Percentiles rank a stretch among this genome's conserved stretches.
phyloP scores from a whole-genome alignment of 139 green algal species.

The Edaphochlamys debaryana region DNA sequence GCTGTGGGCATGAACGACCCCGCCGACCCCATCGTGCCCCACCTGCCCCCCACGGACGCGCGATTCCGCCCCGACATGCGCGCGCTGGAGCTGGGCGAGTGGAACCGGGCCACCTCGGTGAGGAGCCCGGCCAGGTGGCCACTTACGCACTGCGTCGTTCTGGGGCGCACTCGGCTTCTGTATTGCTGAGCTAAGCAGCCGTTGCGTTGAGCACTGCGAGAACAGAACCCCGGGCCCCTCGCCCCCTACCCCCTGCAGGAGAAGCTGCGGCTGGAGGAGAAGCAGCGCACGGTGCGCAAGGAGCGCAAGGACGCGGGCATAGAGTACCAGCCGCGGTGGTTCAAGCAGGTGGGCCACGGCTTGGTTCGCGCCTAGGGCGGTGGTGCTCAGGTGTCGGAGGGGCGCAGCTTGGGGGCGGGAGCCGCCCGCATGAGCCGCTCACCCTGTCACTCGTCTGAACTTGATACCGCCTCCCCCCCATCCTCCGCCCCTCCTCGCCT shows the following conservation, averaged over 20 bases:
- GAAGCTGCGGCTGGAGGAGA: conserved; percentile 90
- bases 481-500: too few species aligned
- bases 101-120: conserved; percentile 59
- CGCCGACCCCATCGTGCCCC: conserved; percentile 60
- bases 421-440: too few species aligned
- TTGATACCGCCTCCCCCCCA: too few species aligned
- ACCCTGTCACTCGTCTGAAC: too few species aligned
- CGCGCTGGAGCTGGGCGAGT: conserved; percentile 69
- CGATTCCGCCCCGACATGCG: conserved; percentile 85
- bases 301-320: conserved; percentile 48
- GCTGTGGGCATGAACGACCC: conserved; percentile 91
- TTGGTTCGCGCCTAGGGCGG: neutral
- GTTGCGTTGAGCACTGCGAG: too few species aligned
- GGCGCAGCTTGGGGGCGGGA: too few species aligned
- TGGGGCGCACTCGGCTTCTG: too few species aligned
- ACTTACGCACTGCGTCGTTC: too few species aligned
- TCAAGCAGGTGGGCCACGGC: conserved; percentile 38
- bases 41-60: conserved; percentile 81
- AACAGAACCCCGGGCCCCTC: too few species aligned
- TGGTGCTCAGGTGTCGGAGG: too few species aligned
- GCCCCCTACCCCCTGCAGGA: conserved; percentile 44
- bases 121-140: too few species aligned
- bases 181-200: too few species aligned
- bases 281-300: conserved; percentile 73
- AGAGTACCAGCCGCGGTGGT: conserved; percentile 56